Conservation (phyloP, 148 eudicot species). For the Rhododendron ferrugineum region DNA sequence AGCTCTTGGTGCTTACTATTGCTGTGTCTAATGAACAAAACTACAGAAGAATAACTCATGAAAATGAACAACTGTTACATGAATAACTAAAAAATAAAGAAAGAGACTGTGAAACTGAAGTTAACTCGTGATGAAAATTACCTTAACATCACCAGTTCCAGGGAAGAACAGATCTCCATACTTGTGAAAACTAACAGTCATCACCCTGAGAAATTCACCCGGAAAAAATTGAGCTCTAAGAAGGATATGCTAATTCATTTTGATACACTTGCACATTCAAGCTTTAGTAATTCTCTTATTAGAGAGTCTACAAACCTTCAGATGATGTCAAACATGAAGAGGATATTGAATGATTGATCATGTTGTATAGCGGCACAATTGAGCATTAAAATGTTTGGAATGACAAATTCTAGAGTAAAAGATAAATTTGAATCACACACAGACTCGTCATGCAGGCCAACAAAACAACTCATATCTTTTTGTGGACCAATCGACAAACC, state of each 20-base stretch:
- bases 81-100: neutral
- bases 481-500: neutral
- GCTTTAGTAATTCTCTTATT: neutral
- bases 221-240: neutral
- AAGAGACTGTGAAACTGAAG: neutral
- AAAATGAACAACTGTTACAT: conserved; percentile 6
- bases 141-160: conserved; percentile 99
- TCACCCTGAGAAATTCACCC: conserved; percentile 54
- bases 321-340: neutral
- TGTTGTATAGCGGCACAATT: neutral
- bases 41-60: neutral
- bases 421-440: neutral
- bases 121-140: conserved; percentile 17
- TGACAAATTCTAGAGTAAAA: neutral
- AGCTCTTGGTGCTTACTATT: neutral
- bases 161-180: conserved; percentile 93
- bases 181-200: conserved; percentile 99
- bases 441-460: neutral
- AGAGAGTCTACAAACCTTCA: neutral
- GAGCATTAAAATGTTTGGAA: neutral
- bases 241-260: neutral
- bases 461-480: neutral
- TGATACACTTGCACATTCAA: neutral
- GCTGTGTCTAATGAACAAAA: neutral
- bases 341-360: conserved; percentile 1